phyloP scores from a whole-genome alignment of 1,284 basidiomycete genomes.

The Microbotryum lychnidis-dioicae region DNA sequence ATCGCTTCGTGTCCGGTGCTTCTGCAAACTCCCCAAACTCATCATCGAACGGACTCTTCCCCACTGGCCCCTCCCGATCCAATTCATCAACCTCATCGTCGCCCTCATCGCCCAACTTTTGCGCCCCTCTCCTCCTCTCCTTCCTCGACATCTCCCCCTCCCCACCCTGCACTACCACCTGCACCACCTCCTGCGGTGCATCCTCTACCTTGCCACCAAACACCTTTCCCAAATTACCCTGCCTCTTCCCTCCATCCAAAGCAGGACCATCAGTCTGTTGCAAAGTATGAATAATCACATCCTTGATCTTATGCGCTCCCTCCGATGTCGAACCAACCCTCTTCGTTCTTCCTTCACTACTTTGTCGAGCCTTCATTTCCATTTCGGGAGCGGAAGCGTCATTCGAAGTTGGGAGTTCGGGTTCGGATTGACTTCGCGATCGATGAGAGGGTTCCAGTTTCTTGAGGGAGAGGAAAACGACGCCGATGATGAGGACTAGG shows the following conservation, averaged over 20 bases:
- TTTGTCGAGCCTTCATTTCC: slow-evolving; percentile 3
- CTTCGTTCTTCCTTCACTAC: not conserved
- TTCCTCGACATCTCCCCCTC: slow-evolving; percentile 7
- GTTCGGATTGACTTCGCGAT: slow-evolving; percentile 10
- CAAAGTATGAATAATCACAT: not conserved
- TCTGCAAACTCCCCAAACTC: slow-evolving; percentile 26
- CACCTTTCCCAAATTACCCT: too few relatives aligned
- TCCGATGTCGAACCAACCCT: slow-evolving; percentile 1
- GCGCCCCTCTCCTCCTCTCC: slow-evolving; percentile 6
- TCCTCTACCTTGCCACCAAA: slow-evolving; percentile 5
- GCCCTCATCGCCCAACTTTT: slow-evolving; percentile 11
- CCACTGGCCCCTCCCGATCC: not conserved
- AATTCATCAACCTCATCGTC: slow-evolving; percentile 22
- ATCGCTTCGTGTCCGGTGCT: slow-evolving; percentile 17
- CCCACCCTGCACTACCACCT: not conserved
- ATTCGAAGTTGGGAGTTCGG: not conserved
- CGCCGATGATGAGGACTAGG: slow-evolving; percentile 70
- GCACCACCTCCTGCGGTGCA: not conserved
- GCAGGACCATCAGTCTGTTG: slow-evolving; percentile 6
- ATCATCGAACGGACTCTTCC: slow-evolving; percentile 1
- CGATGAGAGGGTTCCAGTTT: not conserved
- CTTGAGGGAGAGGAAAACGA: slow-evolving; percentile 54
- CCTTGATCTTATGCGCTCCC: slow-evolving; percentile 4
- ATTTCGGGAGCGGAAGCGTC: slow-evolving; percentile 2
- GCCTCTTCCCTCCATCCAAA: slow-evolving; percentile 11